These are phyloP conservation scores for Thecaphora thlaspeos DNA, from an alignment of 1,284 basidiomycete genomes.

Conservation along the genomic window DNA sequence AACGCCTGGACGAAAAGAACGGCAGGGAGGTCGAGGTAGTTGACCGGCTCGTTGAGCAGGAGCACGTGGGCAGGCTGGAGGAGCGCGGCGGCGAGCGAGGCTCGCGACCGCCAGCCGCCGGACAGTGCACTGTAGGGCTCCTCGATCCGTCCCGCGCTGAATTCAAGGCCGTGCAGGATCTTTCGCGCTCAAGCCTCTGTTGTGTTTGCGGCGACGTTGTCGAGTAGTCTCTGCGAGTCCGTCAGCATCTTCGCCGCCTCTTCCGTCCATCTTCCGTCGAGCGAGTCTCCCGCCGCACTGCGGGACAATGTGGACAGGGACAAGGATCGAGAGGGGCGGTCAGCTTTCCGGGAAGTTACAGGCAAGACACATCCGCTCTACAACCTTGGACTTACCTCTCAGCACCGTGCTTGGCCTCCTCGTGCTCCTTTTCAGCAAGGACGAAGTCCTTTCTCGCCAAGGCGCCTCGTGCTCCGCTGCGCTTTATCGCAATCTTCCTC, in stretches of 20 bases:
- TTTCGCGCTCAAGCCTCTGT: slow-evolving; percentile 65
- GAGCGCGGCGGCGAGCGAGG: slow-evolving; percentile 61
- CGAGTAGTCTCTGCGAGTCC: slow-evolving; percentile 36
- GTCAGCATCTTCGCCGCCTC: slow-evolving; percentile 58
- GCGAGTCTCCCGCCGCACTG: slow-evolving; percentile 1
- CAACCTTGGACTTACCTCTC: slow-evolving; percentile 1
- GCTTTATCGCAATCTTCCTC: slow-evolving; percentile 64
- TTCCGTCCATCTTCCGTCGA: slow-evolving; percentile 31
- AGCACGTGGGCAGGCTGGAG: slow-evolving; percentile 61
- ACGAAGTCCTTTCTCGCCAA: slow-evolving; percentile 66
- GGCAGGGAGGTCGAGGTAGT: slow-evolving; percentile 59
- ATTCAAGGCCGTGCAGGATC: slow-evolving; percentile 70
- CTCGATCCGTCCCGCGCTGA: slow-evolving; percentile 63
- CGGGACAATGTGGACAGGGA: slow-evolving; percentile 2
- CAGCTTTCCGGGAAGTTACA: no score
- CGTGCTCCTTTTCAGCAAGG: slow-evolving; percentile 51
- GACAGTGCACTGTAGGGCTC: slow-evolving; percentile 64
- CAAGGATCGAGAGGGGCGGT: no score
- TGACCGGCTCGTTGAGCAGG: slow-evolving; percentile 61
- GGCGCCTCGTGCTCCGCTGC: slow-evolving; percentile 67
- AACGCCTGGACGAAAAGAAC: slow-evolving; percentile 64
- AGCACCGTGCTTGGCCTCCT: slow-evolving; percentile 43
- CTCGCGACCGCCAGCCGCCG: slow-evolving; percentile 71
- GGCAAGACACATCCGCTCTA: no score
- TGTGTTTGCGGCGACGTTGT: slow-evolving; percentile 59